Conservation (phyloP, 805 yeast species). For the Myxozyma geophila region DNA sequence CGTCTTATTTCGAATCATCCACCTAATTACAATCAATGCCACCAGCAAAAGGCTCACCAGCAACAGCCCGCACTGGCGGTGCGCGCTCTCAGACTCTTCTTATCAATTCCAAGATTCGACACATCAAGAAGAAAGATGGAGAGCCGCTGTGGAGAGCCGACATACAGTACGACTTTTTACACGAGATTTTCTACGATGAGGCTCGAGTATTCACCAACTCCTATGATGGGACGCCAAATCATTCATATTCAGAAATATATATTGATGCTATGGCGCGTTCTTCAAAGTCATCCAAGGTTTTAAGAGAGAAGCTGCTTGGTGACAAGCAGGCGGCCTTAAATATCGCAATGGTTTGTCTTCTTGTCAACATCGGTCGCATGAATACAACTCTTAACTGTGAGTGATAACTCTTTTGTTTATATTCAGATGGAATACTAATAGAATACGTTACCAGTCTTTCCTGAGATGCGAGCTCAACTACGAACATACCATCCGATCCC, state of each 20-base stretch:
- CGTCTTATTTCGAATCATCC: not conserved
- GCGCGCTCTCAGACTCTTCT: slow-evolving; percentile 34
- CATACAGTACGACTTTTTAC: slow-evolving; percentile 80
- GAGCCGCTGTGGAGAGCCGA: slow-evolving; percentile 89
- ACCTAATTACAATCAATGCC: not conserved
- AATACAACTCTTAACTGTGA: slow-evolving; percentile 82
- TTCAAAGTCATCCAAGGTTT: slow-evolving; percentile 77
- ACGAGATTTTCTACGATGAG: slow-evolving; percentile 64
- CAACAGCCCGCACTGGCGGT: slow-evolving; percentile 14
- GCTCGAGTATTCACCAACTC: slow-evolving; percentile 63
- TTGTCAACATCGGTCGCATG: slow-evolving; percentile 91
- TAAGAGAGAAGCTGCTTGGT: slow-evolving; percentile 77
- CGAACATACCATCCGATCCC: slow-evolving; percentile 95
- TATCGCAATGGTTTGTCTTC: slow-evolving; percentile 77
- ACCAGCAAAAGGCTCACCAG: slow-evolving; percentile 3
- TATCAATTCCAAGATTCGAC: slow-evolving; percentile 45
- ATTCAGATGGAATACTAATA: not conserved
- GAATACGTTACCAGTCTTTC: slow-evolving; percentile 54
- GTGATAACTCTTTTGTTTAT: not conserved
- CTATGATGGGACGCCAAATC: slow-evolving; percentile 49
- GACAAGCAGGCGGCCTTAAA: slow-evolving; percentile 64
- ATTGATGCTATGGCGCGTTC: slow-evolving; percentile 81
- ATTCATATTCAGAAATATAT: slow-evolving; percentile 84
- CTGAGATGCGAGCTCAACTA: slow-evolving; percentile 92
- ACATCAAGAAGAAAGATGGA: slow-evolving; percentile 84